A percentile compares a stretch with the other conserved stretches of the same genome.
Evolutionary conservation across 108 stramenopile species (phyloP).

Genomic region (Mediolabrus comicus): DNA sequence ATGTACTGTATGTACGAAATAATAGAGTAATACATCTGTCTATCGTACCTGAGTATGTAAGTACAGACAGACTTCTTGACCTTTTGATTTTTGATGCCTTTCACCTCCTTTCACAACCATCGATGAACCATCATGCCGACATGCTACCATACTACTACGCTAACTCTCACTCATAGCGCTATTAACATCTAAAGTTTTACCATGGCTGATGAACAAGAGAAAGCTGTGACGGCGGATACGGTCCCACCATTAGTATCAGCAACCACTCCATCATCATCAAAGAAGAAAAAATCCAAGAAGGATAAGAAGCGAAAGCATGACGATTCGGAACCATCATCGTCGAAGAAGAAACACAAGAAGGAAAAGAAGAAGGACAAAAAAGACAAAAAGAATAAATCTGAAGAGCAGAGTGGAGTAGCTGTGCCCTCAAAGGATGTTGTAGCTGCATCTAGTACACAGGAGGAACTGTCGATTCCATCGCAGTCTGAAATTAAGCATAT

Average conservation of each 20-base stretch:
- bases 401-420: neutral
- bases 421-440: neutral
- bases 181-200: neutral
- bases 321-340: slow-evolving; percentile 1
- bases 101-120: too few species aligned
- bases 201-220: neutral
- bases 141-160: too few species aligned
- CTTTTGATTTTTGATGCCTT: too few species aligned
- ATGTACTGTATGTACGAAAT: too few species aligned
- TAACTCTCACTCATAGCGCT: neutral
- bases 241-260: neutral
- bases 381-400: slow-evolving; percentile 1
- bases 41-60: too few species aligned
- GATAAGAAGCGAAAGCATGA: slow-evolving; percentile 30
- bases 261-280: slow-evolving; percentile 3
- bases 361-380: slow-evolving; percentile 26
- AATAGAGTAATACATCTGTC: too few species aligned
- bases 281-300: slow-evolving; percentile 39
- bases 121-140: too few species aligned
- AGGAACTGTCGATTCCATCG: neutral
- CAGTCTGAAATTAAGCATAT: neutral
- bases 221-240: neutral
- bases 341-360: slow-evolving; percentile 23
- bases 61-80: too few species aligned
- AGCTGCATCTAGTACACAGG: neutral